Percentiles rank a stretch among this genome's conserved stretches.
Conservation (phyloP, 2,329 filamentous ascomycete species). For the Diaporthe velutina region DNA sequence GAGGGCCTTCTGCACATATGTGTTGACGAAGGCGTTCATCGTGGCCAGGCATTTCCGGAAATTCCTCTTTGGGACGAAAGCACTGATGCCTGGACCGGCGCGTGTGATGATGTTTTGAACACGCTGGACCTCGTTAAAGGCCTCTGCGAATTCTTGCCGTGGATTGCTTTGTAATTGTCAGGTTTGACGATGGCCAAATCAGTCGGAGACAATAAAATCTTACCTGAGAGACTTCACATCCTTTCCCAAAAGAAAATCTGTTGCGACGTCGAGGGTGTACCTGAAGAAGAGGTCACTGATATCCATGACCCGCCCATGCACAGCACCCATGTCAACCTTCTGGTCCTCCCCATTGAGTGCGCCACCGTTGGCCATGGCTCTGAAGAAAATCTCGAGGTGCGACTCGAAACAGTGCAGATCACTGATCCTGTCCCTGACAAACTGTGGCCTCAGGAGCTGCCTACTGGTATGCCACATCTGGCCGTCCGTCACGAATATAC, state of each 20-base stretch:
- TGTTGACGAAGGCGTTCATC: constrained; percentile 82
- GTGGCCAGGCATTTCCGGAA: constrained; percentile 75
- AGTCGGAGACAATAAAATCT: constrained; percentile 39
- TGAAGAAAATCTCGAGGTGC: constrained; percentile 81
- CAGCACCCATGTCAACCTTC: constrained; percentile 71
- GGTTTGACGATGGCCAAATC: background rate
- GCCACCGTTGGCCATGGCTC: constrained; percentile 71
- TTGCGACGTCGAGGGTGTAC: constrained; percentile 87
- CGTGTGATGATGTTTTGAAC: constrained; percentile 77
- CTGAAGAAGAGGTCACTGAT: constrained; percentile 85
- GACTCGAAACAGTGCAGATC: constrained; percentile 86
- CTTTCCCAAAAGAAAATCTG: constrained; percentile 86
- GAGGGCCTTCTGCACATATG: constrained; percentile 82
- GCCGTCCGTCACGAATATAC: constrained; percentile 86
- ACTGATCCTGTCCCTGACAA: constrained; percentile 85
- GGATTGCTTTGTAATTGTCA: constrained; percentile 58
- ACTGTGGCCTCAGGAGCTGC: constrained; percentile 87
- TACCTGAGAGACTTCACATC: constrained; percentile 75
- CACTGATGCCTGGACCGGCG: constrained; percentile 70
- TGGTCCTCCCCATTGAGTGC: constrained; percentile 71
- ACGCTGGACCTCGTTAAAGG: constrained; percentile 84
- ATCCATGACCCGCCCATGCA: constrained; percentile 75
- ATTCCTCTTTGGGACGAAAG: constrained; percentile 71
- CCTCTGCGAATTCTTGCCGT: constrained; percentile 79
- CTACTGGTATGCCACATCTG: constrained; percentile 83